Evolutionary conservation across 2,329 filamentous ascomycete genomes (phyloP), one percentile per base, ranked within the genome.

Genomic region (Orbilia blumenaviensis): DNA sequence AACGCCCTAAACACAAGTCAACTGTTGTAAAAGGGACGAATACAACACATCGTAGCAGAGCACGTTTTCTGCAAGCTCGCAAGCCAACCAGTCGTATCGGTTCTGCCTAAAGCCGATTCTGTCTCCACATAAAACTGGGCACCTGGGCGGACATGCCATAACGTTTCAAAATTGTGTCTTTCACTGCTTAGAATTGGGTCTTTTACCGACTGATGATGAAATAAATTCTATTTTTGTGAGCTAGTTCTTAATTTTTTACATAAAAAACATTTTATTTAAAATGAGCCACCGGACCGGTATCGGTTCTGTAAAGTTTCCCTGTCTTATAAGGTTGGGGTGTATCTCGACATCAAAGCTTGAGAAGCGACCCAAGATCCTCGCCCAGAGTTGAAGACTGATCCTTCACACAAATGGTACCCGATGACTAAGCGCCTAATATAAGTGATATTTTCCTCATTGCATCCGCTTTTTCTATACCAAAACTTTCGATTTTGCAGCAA

Each of bases 91-190:
- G 38, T n/a, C n/a, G 12, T 41, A n/a, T 41, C 36, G 18, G 14
- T 21, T 56, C 52, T 56, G 52, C 32, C 52, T 56, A 56, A 56
- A 56, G 5, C 10, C 14, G 9, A 1, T 38, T 14, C 16, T 3
- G 52, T 18, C 52, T 56, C 52, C 52, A 56, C 52, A 56, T 56
- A 25, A 56, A 38, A 56, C 32, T 56, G 32, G 46, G 52, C 52
- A 38, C 2, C 52, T 56, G 52, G 52, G 32, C 52, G 18, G 25
- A 38, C 18, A 18, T 56, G n/a, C 52, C 32, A 56, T 56, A 56
- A 38, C 52, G 52, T 38, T 38, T 38, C 32, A 7, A 56, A 56
- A 36, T 9, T 29, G 23, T 16, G 12, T n/a, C 14, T 9, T 50
- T 50, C 23, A 16, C 23, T 18, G 48, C 27, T 54, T 21, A 29